Base-by-base conservation (phyloP, 1,284 basidiomycete genomes). In the Ceratorhiza oryzae-sativae region DNA sequence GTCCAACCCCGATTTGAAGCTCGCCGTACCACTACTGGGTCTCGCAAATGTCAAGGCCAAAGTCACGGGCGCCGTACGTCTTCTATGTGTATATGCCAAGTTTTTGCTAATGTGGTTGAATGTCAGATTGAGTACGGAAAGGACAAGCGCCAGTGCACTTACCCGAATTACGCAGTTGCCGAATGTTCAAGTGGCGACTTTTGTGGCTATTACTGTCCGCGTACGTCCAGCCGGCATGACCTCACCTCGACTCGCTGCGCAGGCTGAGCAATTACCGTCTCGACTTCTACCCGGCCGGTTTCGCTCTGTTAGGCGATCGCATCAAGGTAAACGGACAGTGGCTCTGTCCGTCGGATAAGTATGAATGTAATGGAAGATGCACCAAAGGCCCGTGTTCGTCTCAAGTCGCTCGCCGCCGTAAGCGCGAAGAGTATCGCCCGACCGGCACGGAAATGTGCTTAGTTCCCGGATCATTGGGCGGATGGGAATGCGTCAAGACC, bases 401-500 rank as follows among this genome's bases (percentile, higher is more conserved):
- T 63, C 48, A 25, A 30, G 39, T 41, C 27, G 45, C 42, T 41
- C 12, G 3, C 3, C 23, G 42, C 13, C n/a, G 10, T 30, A 23
- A 67, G 62, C 34, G 34, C 49, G 30, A 36, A 27, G 6, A 1
- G 2, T 34, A 55, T 25, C 55, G 30, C 23, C 62, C 4, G 18
- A 18, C 20, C 34, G 62, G 62, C 10, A 32, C 62, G 13, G 62
- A 67, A 27, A 34, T 55, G 12, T 67, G 48, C 41, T 27, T 23
- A 15, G 61, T 63, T 5, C 55, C 55, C 5, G 49, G 49, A 1
- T 2, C 42, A 4, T 20, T 34, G 1, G 48, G 32, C 20, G 46
- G 60, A 45, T 65, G 46, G 61, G 61, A 65, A 13, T 67, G 62
- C 42, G 20, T 67, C 32, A 67, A 67, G 12, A 32, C 32, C 34